phyloP scores from a whole-genome alignment of 176 grass and related monocot genomes.

The Coix lacrymajobi region DNA sequence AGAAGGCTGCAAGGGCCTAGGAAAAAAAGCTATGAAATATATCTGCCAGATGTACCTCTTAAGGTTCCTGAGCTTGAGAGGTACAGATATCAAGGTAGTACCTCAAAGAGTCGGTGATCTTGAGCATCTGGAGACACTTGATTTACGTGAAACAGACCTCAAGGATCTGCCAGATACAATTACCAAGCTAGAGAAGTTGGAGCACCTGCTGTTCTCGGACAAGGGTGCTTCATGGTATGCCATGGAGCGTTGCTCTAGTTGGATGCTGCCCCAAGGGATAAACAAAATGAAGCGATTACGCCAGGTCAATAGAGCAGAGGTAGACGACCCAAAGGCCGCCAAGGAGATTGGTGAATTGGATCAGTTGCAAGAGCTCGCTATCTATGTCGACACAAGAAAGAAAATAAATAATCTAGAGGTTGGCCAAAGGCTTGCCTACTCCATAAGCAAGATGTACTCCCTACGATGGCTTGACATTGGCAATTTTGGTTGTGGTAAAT shows the following conservation, averaged over 20 bases:
- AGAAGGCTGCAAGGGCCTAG: neutral
- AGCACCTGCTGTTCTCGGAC: neutral
- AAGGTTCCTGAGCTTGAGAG: neutral
- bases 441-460: neutral
- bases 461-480: neutral
- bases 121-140: neutral
- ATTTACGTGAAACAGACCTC: neutral
- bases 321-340: neutral
- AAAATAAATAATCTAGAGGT: neutral
- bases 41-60: neutral
- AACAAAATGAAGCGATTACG: neutral
- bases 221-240: rapidly evolving
- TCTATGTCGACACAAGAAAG: neutral
- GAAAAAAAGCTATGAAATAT: neutral
- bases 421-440: rapidly evolving
- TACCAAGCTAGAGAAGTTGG: neutral
- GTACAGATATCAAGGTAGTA: neutral
- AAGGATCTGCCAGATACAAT: neutral
- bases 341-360: neutral
- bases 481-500: neutral
- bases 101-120: neutral
- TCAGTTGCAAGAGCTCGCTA: neutral
- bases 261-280: neutral
- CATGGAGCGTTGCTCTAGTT: too few species aligned
- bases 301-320: rapidly evolving